Base-by-base conservation (phyloP, 345 rosid species). In the Linum tenue region DNA sequence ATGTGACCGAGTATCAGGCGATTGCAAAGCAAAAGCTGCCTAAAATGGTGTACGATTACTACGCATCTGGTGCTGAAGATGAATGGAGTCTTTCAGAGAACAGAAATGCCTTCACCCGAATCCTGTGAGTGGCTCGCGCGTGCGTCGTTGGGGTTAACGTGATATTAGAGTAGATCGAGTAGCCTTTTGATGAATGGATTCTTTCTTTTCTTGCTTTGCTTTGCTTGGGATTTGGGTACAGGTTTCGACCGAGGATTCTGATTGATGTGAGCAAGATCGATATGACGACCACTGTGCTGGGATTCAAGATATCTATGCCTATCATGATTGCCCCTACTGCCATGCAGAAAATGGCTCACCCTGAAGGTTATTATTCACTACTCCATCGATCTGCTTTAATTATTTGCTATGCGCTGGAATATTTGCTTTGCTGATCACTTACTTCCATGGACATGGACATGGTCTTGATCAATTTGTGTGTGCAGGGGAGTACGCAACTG, bases 321-420 rank as follows among this genome's bases (percentile, higher is more conserved):
- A 86, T 92, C 77, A 88, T 92, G 98, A 74, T 92, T 67, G 97
- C 98, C 72, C 98, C 97, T 60, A 79, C 96, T 6, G 98, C 96
- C n/a, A 77, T 92, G 85, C 98, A 90, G 83, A 92, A 90, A 79
- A 90, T 92, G 97, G 98, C 97, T 67, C 98, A 90, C 64, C 96
- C 96, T 67, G 96, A 92, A 60, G 98, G 96, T 85, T 69, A 4
- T 22, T 22, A 56, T 16, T 48, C 57, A 39, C 60, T 57, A 58
- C n/a, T 36, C 41, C 57, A 58, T 50, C n/a, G n/a, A n/a, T n/a
- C 3, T 17, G 36, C 40, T 35, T 55, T 16, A 59, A 7, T 48
- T 48, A 48, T 48, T 9, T 3, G 53, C 14, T 48, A 2, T 1
- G 53, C 53, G 9, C 14, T 1, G 53, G 14, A 48, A 48, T 9